Percentiles rank a stretch among this genome's conserved stretches.
These are phyloP conservation scores for Trichosanthes truncata DNA, from an alignment of 306 rosid species.

Conservation along the genomic window DNA sequence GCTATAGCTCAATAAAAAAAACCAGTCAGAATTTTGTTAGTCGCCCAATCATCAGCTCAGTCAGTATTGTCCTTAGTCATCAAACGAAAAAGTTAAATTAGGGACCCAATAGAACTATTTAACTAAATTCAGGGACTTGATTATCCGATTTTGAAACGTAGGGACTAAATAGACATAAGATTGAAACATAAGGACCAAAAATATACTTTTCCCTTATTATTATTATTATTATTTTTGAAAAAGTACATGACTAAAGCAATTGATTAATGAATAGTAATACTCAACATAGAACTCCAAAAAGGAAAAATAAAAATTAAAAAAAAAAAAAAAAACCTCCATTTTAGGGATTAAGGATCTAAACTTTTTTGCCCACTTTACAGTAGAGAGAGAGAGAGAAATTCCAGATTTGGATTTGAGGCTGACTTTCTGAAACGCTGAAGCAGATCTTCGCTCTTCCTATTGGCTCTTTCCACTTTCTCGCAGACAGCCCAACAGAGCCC, in stretches of 20 bases:
- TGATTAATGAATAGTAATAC: background rate
- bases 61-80: too few species aligned
- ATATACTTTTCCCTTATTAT: too few species aligned
- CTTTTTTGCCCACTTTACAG: background rate
- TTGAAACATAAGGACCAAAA: too few species aligned
- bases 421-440: slow-evolving; percentile 1
- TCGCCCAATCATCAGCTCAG: too few species aligned
- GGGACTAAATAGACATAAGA: too few species aligned
- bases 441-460: slow-evolving; percentile 6
- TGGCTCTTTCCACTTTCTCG: background rate
- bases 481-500: background rate
- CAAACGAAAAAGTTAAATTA: too few species aligned
- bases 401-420: slow-evolving; percentile 8
- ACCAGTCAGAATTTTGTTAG: too few species aligned
- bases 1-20: too few species aligned
- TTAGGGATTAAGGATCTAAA: slow-evolving; percentile 4
- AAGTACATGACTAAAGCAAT: background rate
- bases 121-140: too few species aligned
- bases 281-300: background rate
- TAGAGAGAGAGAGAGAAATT: background rate
- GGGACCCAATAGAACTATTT: too few species aligned
- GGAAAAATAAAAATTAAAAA: background rate
- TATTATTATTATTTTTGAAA: too few species aligned
- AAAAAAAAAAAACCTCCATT: background rate
- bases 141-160: too few species aligned